Evolutionary conservation across 306 rosid species (phyloP), one percentile per base, ranked within the genome.

Genomic region (Cucurbita maxima): DNA sequence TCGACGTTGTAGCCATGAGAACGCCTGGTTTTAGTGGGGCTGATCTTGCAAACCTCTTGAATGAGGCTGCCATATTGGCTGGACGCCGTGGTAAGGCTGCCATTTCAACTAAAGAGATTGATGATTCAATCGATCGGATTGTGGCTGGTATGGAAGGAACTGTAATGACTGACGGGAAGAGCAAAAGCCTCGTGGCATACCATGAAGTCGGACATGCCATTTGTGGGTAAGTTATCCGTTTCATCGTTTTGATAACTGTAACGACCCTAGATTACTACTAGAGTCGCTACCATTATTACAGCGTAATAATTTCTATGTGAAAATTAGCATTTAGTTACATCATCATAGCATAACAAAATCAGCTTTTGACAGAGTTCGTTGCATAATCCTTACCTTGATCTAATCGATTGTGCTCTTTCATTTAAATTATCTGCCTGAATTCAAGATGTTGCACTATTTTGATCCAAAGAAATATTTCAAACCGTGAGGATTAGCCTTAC

Each of bases 121-220:
- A 94, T 44, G 97, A 94, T 83, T 90, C 99, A 16, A 94, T 91
- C 64, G 99, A 94, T 84, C 88, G 99, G 81, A 90, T 94, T 76
- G 99, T 94, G 13, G 99, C 99, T 73, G 99, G 99, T 86, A 94
- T 94, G 98, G 98, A 94, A 89, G 98, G 98, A 71, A 94, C 96
- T 37, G 96, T 91, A 82, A 94, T 94, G 99, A 89, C 96, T 45
- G 96, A 94, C 38, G 99, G 99, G 81, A 94, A 94, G 87, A 94
- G 99, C 84, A 94, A 94, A 81, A 91, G 92, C 82, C 82, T 94
- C 78, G 97, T 89, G 76, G 96, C 97, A 51, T 94, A 94, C 83
- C 99, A 94, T 67, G 99, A 94, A 89, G 97, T 90, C 64, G 99
- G 99, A 64, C 99, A 94, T 37, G 99, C 97, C 79, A 82, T 94